phyloP scores from a whole-genome alignment of 202 grass and related monocot genomes.

The Dendrocalamus latiflorus region DNA sequence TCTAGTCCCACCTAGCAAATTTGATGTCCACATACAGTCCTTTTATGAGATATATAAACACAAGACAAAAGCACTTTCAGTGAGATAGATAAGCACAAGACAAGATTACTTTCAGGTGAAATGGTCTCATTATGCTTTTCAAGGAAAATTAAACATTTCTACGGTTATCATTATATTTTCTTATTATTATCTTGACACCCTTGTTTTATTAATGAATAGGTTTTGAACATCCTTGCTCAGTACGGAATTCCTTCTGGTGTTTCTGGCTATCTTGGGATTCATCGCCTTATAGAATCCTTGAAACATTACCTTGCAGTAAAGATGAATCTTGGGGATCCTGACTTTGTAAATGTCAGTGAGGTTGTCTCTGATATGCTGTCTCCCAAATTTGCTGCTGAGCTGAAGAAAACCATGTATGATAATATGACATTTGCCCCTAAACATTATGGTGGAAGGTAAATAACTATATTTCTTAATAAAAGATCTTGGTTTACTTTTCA shows the following conservation, averaged over 20 bases:
- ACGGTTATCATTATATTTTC: not conserved
- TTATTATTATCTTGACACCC: not conserved
- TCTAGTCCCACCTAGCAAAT: not conserved
- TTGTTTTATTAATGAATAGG: constrained; percentile 26
- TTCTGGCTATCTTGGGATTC: constrained; percentile 59
- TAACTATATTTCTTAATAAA: not conserved
- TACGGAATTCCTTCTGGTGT: constrained; percentile 69
- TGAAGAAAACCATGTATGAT: constrained; percentile 81
- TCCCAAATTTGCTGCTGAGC: constrained; percentile 65
- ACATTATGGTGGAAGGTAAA: constrained; percentile 69
- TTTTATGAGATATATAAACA: not conserved
- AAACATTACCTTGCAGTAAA: constrained; percentile 71
- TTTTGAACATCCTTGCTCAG: constrained; percentile 87
- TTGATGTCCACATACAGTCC: not conserved
- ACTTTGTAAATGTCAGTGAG: constrained; percentile 56
- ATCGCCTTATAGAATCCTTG: constrained; percentile 71
- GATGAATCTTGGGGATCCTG: constrained; percentile 78
- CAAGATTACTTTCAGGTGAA: not conserved
- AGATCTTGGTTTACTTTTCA: not conserved
- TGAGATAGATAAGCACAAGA: no score
- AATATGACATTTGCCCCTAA: constrained; percentile 66
- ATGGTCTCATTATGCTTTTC: not conserved
- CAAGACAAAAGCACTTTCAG: not conserved
- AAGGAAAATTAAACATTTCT: not conserved
- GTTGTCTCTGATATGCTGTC: constrained; percentile 83